Base-by-base conservation (phyloP, 257 asterid species). In the Cruciata laevipes region DNA sequence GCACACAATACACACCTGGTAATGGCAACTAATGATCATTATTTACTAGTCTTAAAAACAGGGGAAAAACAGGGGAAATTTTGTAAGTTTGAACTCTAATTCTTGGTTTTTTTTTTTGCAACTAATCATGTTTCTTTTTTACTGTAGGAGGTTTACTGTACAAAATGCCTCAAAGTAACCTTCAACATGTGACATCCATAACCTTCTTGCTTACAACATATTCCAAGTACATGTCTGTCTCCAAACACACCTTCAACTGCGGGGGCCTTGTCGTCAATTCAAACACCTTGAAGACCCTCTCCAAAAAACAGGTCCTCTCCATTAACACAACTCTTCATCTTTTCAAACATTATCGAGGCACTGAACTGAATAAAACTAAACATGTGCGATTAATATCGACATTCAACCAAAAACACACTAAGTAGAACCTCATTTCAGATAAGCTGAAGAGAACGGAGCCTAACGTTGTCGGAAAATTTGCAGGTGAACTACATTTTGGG, bases 401-500 rank as follows among this genome's bases (percentile, higher is more conserved):
- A 27, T 27, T 27, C 30, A 27, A 27, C 30, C 30, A 27, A 27
- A 35, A 35, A 37, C 2, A 37, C 13, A 2, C 9, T 40, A 40
- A 27, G 2, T 27, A 27, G 30, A 27, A 2, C 49, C 12, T 42
- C 18, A 42, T 14, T 42, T 14, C 51, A 3, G 51, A 42, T 42
- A 42, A 11, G 1, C 0, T 13, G 5, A 14, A 13, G 51, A 9
- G 42, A 37, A 8, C 12, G 10, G 0, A 40, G 12, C 10, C 49
- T 10, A 40, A 13, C 2, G 11, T 40, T 2, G 25, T 55, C 60
- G 27, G 8, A 42, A 44, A 2, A 56, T 27, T 69, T 38, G 10
- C 80, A 89, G 95, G 92, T 91, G 68, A 86, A 91, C 80, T 91
- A 91, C 72, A 87, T 89, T 0, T 66, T 91, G 38, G 96, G 98